Percentiles rank a stretch among this genome's conserved stretches.
phyloP scores from a whole-genome alignment of 352 stramenopile genomes.

The Pythium guiyangense region DNA sequence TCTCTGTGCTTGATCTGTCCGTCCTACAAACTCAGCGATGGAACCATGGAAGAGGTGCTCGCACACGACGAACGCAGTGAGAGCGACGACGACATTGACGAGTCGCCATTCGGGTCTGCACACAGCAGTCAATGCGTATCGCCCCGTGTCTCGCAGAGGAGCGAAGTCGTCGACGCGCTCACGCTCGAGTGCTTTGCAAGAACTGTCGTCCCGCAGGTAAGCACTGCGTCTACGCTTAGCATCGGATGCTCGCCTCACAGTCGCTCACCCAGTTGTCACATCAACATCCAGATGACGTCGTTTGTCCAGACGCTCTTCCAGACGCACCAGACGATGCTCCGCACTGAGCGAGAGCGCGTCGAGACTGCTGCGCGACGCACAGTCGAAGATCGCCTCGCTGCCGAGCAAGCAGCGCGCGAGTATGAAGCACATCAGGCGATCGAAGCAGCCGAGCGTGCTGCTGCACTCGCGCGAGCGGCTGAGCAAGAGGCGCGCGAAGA shows the following conservation, averaged over 20 bases:
- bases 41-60: slow-evolving; percentile 39
- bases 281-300: slow-evolving; percentile 23
- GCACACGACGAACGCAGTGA: slow-evolving; percentile 13
- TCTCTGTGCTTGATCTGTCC: not conserved
- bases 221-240: not conserved
- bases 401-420: slow-evolving; percentile 5
- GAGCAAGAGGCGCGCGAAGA: slow-evolving; percentile 23
- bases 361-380: slow-evolving; percentile 17
- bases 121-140: slow-evolving; percentile 10
- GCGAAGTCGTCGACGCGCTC: slow-evolving; percentile 33
- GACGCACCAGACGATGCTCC: slow-evolving; percentile 21
- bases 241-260: not conserved
- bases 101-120: not conserved
- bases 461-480: slow-evolving; percentile 8
- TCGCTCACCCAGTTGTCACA: not conserved
- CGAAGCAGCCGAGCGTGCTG: slow-evolving; percentile 6
- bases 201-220: slow-evolving; percentile 18
- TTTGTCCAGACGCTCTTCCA: slow-evolving; percentile 29
- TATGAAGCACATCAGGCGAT: slow-evolving; percentile 1
- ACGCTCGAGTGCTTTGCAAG: slow-evolving; percentile 32
- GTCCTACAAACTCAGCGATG: slow-evolving; percentile 20
- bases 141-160: slow-evolving; percentile 17
- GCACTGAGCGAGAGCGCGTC: slow-evolving; percentile 17
- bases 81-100: slow-evolving; percentile 3
- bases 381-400: not conserved